Evolutionary conservation across 106 monocot genomes (phyloP), one percentile per base, ranked within the genome.

Genomic region (Chionographis japonica): DNA sequence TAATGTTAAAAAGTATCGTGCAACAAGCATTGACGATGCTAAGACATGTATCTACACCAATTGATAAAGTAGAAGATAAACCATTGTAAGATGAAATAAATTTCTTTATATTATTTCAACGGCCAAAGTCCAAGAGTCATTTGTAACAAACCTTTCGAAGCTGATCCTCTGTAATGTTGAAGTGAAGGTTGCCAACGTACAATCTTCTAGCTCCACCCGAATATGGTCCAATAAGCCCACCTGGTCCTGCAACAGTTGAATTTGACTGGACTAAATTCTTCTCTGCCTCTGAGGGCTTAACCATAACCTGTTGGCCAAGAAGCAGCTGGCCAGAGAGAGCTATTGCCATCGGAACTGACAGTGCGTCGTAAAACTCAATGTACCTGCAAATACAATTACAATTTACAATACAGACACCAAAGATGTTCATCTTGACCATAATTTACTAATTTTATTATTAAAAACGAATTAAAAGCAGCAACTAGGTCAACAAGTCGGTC

Each of bases 321-420:
- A 95, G 92, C 9, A 65, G 72, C 74, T 95, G 89, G 2, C 95
- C 95, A 66, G 84, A 84, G 4, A 95, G 84, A 69, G 95, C 91
- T 50, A 95, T 95, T 70, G 95, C 95, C 91, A 95, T 92, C 39
- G 95, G 95, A 56, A 95, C 92, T 13, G 95, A 92, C 95, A 95
- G 92, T 39, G 73, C 92, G 75, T 95, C 91, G 71, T 92, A 92
- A 60, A 95, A 95, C 68, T 95, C 95, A 68, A 95, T 87, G 70
- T 92, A 92, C 81, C 95, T 95, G 84, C 49, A 79, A 62, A 58
- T 35, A n/a, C 20, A 18, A 73, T 54, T 35, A 0, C 12, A 0
- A 42, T 43, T n/a, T 20, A 37, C 41, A 0, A 67, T 27, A 27
- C 27, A 27, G 27, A 27, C 27, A 27, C 27, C 27, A 27, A 27